These are phyloP conservation scores for Lagenidium giganteum DNA, from an alignment of 352 stramenopile species.

Conservation along the genomic window DNA sequence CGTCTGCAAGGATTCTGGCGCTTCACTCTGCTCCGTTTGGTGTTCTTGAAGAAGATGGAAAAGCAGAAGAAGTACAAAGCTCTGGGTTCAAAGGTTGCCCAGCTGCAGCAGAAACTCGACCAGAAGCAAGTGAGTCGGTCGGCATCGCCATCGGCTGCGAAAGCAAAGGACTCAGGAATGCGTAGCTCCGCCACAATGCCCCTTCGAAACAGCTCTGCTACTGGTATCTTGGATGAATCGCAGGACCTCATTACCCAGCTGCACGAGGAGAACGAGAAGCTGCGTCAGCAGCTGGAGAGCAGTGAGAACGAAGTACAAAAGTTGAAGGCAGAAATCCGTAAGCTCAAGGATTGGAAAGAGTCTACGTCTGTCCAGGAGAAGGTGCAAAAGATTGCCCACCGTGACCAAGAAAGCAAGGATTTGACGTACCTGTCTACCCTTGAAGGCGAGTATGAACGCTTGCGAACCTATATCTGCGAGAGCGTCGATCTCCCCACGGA, in stretches of 20 bases:
- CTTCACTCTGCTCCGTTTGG: slow-evolving; percentile 64
- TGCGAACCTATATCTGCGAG: slow-evolving; percentile 66
- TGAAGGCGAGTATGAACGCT: slow-evolving; percentile 67
- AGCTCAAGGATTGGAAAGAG: slow-evolving; percentile 72
- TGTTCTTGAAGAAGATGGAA: slow-evolving; percentile 78
- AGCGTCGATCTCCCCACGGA: slow-evolving; percentile 52
- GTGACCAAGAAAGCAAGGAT: slow-evolving; percentile 75
- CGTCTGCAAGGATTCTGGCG: slow-evolving; percentile 76
- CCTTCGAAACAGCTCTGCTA: slow-evolving; percentile 6
- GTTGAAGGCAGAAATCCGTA: slow-evolving; percentile 62
- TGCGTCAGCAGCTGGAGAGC: slow-evolving; percentile 55
- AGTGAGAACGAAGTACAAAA: slow-evolving; percentile 57
- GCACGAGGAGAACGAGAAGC: slow-evolving; percentile 65
- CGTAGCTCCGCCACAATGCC: neutral
- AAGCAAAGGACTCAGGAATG: too few species aligned
- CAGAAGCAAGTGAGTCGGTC: slow-evolving; percentile 37
- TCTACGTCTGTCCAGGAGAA: slow-evolving; percentile 75
- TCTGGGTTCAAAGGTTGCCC: slow-evolving; percentile 64
- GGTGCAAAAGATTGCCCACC: slow-evolving; percentile 69
- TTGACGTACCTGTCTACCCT: slow-evolving; percentile 66
- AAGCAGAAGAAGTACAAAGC: slow-evolving; percentile 78
- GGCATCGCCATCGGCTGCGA: slow-evolving; percentile 32
- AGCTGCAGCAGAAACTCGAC: slow-evolving; percentile 65
- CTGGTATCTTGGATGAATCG: slow-evolving; percentile 68
- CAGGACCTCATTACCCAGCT: slow-evolving; percentile 72